Evolutionary conservation across 345 rosid species (phyloP).

Genomic region (Eutrema heterophyllum): DNA sequence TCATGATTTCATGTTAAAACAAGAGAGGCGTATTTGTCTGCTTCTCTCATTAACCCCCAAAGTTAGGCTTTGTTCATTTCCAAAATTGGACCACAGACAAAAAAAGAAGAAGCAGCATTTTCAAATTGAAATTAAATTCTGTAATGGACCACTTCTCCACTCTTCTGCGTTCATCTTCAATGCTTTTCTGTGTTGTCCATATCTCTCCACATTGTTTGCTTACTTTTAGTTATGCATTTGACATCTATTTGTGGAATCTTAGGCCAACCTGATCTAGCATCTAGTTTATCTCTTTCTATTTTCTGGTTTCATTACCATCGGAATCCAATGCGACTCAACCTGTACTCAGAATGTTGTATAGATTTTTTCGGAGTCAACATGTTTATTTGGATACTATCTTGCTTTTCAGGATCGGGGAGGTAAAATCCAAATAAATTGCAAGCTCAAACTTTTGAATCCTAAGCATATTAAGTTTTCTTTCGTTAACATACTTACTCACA

Average conservation of each 20-base stretch:
- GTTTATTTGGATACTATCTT: background rate
- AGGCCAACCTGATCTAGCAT: slow-evolving; percentile 23
- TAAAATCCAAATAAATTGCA: background rate
- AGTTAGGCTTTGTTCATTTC: slow-evolving; percentile 32
- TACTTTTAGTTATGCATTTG: slow-evolving; percentile 23
- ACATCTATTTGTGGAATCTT: slow-evolving; percentile 25
- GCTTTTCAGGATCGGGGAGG: background rate
- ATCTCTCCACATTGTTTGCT: slow-evolving; percentile 31
- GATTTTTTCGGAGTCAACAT: background rate
- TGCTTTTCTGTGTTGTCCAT: slow-evolving; percentile 25
- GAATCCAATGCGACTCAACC: slow-evolving; percentile 22
- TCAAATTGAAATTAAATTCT: slow-evolving; percentile 26
- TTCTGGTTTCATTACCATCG: background rate
- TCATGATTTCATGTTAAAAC: background rate
- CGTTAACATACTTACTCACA: background rate
- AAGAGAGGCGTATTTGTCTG: slow-evolving; percentile 3
- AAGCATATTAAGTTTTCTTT: background rate
- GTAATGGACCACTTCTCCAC: slow-evolving; percentile 35
- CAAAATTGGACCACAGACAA: slow-evolving; percentile 29
- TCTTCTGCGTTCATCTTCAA: slow-evolving; percentile 22
- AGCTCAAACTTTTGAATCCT: background rate
- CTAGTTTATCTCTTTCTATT: slow-evolving; percentile 1
- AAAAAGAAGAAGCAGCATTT: slow-evolving; percentile 17
- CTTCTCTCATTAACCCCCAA: slow-evolving; percentile 20
- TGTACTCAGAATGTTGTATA: background rate